These are phyloP conservation scores for Trichoderma afroharzianum DNA, from an alignment of 2,329 filamentous ascomycete genomes.

Conservation along the genomic window DNA sequence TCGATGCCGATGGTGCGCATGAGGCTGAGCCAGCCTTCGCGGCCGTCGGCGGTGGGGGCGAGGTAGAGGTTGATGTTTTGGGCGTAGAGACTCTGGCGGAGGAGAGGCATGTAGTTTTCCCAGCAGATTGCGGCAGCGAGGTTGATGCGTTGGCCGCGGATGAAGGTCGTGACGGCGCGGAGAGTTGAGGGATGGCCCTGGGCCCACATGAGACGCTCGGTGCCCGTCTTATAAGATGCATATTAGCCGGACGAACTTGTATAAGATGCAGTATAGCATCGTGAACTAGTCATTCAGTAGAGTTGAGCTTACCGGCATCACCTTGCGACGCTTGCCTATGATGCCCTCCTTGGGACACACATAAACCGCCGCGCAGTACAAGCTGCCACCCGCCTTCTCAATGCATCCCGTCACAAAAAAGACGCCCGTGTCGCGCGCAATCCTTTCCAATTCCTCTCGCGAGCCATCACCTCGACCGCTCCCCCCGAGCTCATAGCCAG, in stretches of 20 bases:
- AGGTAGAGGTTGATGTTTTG: constrained; percentile 93
- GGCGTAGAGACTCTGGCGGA: constrained; percentile 77
- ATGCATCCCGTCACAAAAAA: constrained; percentile 79
- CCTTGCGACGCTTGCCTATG: constrained; percentile 83
- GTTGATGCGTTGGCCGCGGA: constrained; percentile 75
- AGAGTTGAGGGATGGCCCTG: constrained; percentile 78
- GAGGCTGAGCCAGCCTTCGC: constrained; percentile 78
- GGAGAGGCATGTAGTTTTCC: constrained; percentile 94
- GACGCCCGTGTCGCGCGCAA: constrained; percentile 73
- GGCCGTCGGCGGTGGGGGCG: constrained; percentile 80
- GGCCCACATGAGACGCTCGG: constrained; percentile 83
- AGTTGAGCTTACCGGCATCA: constrained; percentile 68
- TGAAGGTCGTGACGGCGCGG: constrained; percentile 71
- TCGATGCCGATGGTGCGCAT: constrained; percentile 80
- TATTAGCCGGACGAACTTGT: background rate
- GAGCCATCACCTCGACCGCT: constrained; percentile 54
- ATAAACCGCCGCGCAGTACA: constrained; percentile 82
- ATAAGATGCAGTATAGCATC: too few relatives aligned
- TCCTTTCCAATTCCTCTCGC: constrained; percentile 71
- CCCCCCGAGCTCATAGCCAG: constrained; percentile 20
- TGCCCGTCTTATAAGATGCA: constrained; percentile 57
- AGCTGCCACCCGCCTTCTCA: constrained; percentile 73
- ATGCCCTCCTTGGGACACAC: constrained; percentile 70
- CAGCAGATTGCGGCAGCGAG: constrained; percentile 89
- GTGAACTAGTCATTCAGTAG: background rate